phyloP scores from a whole-genome alignment of 106 monocot species.

The Apostasia ramifera region DNA sequence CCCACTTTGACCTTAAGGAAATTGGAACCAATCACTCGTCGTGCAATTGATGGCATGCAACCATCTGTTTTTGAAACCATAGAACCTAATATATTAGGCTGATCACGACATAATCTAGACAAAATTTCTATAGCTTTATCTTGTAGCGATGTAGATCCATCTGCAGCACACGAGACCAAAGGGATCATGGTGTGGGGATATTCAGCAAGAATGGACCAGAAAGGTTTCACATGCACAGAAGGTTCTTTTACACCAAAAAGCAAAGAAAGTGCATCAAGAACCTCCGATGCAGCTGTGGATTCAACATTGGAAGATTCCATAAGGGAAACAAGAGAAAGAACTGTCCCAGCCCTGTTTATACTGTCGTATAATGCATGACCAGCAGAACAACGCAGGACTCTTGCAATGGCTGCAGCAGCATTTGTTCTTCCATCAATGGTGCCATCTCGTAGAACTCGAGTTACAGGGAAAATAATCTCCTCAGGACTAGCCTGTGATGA shows the following conservation, averaged over 20 bases:
- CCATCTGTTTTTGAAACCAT: conserved; percentile 39
- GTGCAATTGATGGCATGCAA: conserved; percentile 67
- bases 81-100: conserved; percentile 51
- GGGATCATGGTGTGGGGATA: conserved; percentile 63
- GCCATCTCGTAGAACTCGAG: conserved; percentile 75
- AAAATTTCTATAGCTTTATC: conserved; percentile 90
- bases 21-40: conserved; percentile 56
- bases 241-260: conserved; percentile 53
- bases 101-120: conserved; percentile 64
- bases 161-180: conserved; percentile 65
- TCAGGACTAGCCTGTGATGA: conserved; percentile 49
- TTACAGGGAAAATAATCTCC: conserved; percentile 66
- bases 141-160: conserved; percentile 59
- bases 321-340: conserved; percentile 76
- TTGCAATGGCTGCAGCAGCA: conserved; percentile 87
- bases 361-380: conserved; percentile 43
- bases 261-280: conserved; percentile 75
- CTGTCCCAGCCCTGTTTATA: conserved; percentile 70
- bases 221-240: conserved; percentile 38
- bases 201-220: conserved; percentile 64
- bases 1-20: conserved; percentile 60
- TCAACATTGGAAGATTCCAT: conserved; percentile 63
- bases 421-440: conserved; percentile 81
- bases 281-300: conserved; percentile 73
- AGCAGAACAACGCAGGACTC: conserved; percentile 58